Conservation (phyloP, 164 flowering plant species). For the Annona squamosa region DNA sequence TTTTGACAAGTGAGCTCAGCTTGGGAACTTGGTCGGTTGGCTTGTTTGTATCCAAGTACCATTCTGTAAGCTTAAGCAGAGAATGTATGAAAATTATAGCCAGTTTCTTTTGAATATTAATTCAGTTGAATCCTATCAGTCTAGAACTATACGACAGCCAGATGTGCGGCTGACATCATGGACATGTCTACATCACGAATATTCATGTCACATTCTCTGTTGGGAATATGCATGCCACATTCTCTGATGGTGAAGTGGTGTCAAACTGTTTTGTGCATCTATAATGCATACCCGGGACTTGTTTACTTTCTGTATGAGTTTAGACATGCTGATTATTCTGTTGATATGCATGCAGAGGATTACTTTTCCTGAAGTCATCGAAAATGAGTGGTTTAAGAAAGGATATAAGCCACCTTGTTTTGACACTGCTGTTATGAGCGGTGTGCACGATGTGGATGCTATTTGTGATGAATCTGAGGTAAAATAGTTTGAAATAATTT, state of each 20-base stretch:
- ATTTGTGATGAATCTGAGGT: slow-evolving; percentile 65
- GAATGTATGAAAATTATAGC: not conserved
- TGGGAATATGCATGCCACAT: not conserved
- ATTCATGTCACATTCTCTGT: not conserved
- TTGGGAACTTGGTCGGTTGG: too few species aligned
- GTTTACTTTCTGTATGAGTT: not conserved
- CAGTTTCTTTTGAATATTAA: not conserved
- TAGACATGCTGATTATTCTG: not conserved
- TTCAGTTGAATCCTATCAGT: not conserved
- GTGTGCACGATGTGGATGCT: slow-evolving; percentile 74
- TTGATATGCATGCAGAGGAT: slow-evolving; percentile 49
- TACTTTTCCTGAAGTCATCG: slow-evolving; percentile 68
- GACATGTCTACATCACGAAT: not conserved
- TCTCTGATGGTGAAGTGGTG: not conserved
- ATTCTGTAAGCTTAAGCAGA: not conserved
- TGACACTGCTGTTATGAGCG: slow-evolving; percentile 47
- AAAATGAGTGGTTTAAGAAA: slow-evolving; percentile 98
- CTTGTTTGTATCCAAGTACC: not conserved
- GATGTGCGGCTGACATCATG: not conserved
- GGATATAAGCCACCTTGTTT: slow-evolving; percentile 79
- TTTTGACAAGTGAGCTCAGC: too few species aligned
- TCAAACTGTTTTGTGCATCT: not conserved
- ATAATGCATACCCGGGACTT: not conserved
- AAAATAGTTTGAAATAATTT: slow-evolving; percentile 12
- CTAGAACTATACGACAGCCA: too few species aligned